Percentiles rank a stretch among this genome's conserved stretches.
Conservation (phyloP, 768 basidiomycete genomes). For the Lentinula raphanica region DNA sequence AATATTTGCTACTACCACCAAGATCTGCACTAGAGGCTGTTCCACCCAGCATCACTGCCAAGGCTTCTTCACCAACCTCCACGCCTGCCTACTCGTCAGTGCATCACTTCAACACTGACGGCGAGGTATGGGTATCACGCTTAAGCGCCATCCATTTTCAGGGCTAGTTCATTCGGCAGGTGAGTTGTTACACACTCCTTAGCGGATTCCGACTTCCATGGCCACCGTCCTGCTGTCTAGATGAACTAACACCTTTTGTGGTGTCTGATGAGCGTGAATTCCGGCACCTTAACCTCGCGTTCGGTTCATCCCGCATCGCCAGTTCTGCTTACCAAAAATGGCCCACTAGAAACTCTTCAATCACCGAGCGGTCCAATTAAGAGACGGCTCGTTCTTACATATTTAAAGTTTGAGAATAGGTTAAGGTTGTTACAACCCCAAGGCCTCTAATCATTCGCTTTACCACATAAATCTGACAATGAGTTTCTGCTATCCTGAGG, state of each 20-base stretch:
- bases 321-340: slow-evolving; percentile 74
- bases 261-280: slow-evolving; percentile 83
- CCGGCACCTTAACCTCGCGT: slow-evolving; percentile 71
- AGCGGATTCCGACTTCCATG: slow-evolving; percentile 84
- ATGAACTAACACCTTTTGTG: slow-evolving; percentile 84
- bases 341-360: slow-evolving; percentile 78
- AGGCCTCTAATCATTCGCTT: slow-evolving; percentile 91
- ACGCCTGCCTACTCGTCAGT: slow-evolving; percentile 74
- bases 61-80: slow-evolving; percentile 77
- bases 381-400: slow-evolving; percentile 81
- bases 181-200: slow-evolving; percentile 88
- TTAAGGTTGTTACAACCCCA: slow-evolving; percentile 86
- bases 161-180: slow-evolving; percentile 88
- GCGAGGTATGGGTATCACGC: slow-evolving; percentile 82
- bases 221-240: slow-evolving; percentile 85
- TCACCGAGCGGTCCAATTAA: slow-evolving; percentile 77
- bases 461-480: slow-evolving; percentile 60
- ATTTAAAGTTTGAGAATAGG: slow-evolving; percentile 80
- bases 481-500: slow-evolving; percentile 56
- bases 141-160: slow-evolving; percentile 90
- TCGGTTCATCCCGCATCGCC: slow-evolving; percentile 68
- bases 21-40: slow-evolving; percentile 82
- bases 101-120: slow-evolving; percentile 68
- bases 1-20: slow-evolving; percentile 88
- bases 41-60: slow-evolving; percentile 69